Evolutionary conservation across 139 green algal species (phyloP), one percentile per base, ranked within the genome.

Genomic region (Zygnema cylindricum): DNA sequence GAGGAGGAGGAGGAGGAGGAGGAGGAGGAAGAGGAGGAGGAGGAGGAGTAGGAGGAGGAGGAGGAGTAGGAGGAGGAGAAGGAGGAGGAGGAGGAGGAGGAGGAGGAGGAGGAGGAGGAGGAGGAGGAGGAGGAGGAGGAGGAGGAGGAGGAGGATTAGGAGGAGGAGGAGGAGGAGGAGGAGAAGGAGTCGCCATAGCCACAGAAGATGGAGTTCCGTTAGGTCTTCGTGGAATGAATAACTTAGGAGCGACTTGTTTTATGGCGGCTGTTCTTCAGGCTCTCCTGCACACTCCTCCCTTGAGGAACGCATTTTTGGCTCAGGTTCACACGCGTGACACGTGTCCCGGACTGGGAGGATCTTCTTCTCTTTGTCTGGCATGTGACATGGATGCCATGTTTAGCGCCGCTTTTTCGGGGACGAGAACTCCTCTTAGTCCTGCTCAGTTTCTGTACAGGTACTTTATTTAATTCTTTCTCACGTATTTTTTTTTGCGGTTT

Each of bases 161-260:
- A n/a, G n/a, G 42, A 22, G 42, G 16, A 36, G 36, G 69, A 78
- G 69, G 41, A 78, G 69, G 22, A 23, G 22, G 35, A 55, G 33
- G 38, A 76, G 33, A 22, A 16, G 3, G 32, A 82, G 1, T 69
- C 1, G 69, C 1, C 69, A 78, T 36, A 78, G 69, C 40, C 21
- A 35, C 11, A 30, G 76, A 32, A 35, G 75, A 88, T 16, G 43
- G 30, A 40, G 40, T 93, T 32, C 95, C 95, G 0, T 33, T 89
- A 69, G 96, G 96, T 1, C 92, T 98, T 77, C 89, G 96, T 0
- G 96, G 96, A 0, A 88, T 98, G 16, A 96, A 96, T 91, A 99
- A 99, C 93, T 91, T 98, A 43, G 96, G 96, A 82, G 98, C 98
- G 93, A 98, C 96, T 0, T 99, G 96, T 93, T 99, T 98, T 93